These are phyloP conservation scores for Lipomyces orientalis DNA, from an alignment of 805 yeast genomes.

Conservation along the genomic window DNA sequence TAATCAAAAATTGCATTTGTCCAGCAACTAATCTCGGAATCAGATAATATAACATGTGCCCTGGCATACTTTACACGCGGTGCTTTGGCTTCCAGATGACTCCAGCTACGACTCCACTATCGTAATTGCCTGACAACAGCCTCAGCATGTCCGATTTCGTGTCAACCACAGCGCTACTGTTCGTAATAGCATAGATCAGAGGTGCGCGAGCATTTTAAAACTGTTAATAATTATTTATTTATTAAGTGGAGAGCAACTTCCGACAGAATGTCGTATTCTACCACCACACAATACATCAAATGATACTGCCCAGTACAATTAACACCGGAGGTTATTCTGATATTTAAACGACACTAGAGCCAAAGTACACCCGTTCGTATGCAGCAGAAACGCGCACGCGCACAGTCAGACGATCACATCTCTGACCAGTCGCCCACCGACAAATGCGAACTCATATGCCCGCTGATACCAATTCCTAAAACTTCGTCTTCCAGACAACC, in stretches of 20 bases:
- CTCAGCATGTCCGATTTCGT: no score
- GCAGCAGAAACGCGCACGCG: background rate
- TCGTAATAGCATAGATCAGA: background rate
- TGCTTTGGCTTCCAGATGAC: no score
- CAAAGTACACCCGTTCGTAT: background rate
- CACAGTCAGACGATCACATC: conserved; percentile 3
- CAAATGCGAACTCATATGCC: conserved; percentile 36
- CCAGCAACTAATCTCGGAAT: no score
- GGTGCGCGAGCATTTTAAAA: no score
- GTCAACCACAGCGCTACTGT: background rate
- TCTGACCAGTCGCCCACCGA: conserved; percentile 37
- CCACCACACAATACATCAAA: background rate
- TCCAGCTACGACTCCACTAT: no score
- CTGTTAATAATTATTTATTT: no score
- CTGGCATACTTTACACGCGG: no score
- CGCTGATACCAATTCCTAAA: conserved; percentile 41
- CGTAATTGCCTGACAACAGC: no score
- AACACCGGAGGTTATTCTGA: background rate
- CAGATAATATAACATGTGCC: no score
- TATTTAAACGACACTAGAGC: background rate
- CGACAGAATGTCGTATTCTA: no score
- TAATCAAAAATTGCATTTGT: no score
- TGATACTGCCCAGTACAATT: background rate
- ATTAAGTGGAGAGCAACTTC: background rate
- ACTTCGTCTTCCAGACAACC: conserved; percentile 33